phyloP scores from a whole-genome alignment of 352 stramenopile species.

The Pythium phragmiticola region DNA sequence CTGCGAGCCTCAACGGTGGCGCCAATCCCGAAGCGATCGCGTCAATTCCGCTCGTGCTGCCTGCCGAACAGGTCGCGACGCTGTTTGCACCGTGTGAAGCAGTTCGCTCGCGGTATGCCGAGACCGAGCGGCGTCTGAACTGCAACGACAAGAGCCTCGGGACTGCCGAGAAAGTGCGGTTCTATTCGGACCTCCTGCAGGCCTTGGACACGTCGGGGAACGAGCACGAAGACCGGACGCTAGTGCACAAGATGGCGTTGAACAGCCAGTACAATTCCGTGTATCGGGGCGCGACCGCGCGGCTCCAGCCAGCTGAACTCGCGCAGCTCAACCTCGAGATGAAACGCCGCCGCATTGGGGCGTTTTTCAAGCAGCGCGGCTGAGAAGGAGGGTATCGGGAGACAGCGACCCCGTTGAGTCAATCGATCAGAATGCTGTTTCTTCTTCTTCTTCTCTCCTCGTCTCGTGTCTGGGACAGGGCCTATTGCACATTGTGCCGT shows the following conservation, averaged over 20 bases:
- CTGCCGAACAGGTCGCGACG: not conserved
- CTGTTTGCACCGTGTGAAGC: not conserved
- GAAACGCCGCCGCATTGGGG: slow-evolving; percentile 24
- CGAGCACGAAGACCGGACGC: slow-evolving; percentile 25
- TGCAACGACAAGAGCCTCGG: not conserved
- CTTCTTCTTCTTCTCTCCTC: too few relatives aligned
- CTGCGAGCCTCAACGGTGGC: not conserved
- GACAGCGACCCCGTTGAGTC: too few relatives aligned
- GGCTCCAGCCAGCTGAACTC: slow-evolving; percentile 25
- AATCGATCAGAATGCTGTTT: too few relatives aligned
- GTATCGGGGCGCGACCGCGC: slow-evolving; percentile 29
- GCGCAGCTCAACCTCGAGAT: slow-evolving; percentile 29
- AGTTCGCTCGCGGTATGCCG: not conserved
- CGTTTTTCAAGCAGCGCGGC: slow-evolving; percentile 11
- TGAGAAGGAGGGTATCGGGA: not conserved
- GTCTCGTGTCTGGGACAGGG: too few relatives aligned
- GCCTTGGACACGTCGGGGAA: slow-evolving; percentile 29
- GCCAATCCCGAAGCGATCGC: slow-evolving; percentile 4
- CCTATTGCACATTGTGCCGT: too few relatives aligned
- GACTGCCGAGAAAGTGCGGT: not conserved
- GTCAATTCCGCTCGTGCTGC: slow-evolving; percentile 7
- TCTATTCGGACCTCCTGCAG: slow-evolving; percentile 5
- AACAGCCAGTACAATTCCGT: slow-evolving; percentile 37
- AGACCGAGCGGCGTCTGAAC: not conserved
- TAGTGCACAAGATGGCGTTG: slow-evolving; percentile 32